Percentiles rank a stretch among this genome's conserved stretches.
Evolutionary conservation across 2,329 filamentous ascomycete species (phyloP).

Genomic region (Cladosporium sp.): DNA sequence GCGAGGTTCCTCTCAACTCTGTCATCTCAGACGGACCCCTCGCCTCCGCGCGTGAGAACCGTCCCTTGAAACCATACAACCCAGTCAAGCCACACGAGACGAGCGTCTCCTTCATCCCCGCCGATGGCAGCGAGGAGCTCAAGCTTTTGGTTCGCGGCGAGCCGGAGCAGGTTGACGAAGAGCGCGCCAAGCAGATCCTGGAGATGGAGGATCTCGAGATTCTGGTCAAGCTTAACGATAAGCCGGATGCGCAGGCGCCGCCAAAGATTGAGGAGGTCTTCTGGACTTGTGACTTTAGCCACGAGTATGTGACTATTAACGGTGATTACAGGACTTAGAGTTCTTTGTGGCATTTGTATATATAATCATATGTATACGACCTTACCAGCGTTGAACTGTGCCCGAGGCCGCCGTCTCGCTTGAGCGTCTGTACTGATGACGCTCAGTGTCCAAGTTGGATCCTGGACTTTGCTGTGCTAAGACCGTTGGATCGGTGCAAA

Average conservation of each 20-base stretch:
- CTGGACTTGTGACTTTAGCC: slow-evolving; percentile 86
- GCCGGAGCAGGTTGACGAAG: slow-evolving; percentile 76
- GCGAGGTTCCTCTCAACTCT: slow-evolving; percentile 24
- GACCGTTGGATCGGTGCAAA: no score
- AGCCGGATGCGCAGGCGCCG: slow-evolving; percentile 37
- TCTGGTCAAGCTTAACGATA: slow-evolving; percentile 67
- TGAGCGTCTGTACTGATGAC: background rate
- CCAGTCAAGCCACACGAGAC: slow-evolving; percentile 69
- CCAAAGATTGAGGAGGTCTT: slow-evolving; percentile 60
- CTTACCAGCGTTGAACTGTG: background rate
- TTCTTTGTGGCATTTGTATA: background rate
- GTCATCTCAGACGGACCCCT: background rate
- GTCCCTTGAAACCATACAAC: background rate
- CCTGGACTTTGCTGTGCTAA: no score
- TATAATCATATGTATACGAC: background rate
- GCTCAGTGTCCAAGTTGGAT: no score
- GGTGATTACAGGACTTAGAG: slow-evolving; percentile 61
- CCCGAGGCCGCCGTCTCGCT: background rate
- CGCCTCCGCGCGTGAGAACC: background rate
- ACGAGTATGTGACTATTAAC: slow-evolving; percentile 75
- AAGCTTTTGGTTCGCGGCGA: slow-evolving; percentile 77
- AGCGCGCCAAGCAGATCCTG: slow-evolving; percentile 73
- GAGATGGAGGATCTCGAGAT: slow-evolving; percentile 79
- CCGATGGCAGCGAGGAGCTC: slow-evolving; percentile 73
- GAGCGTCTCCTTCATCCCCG: slow-evolving; percentile 75